Percentiles rank a stretch among this genome's conserved stretches.
Conservation (phyloP, 176 grass and related monocot species). For the Bonia amplexicaulis region DNA sequence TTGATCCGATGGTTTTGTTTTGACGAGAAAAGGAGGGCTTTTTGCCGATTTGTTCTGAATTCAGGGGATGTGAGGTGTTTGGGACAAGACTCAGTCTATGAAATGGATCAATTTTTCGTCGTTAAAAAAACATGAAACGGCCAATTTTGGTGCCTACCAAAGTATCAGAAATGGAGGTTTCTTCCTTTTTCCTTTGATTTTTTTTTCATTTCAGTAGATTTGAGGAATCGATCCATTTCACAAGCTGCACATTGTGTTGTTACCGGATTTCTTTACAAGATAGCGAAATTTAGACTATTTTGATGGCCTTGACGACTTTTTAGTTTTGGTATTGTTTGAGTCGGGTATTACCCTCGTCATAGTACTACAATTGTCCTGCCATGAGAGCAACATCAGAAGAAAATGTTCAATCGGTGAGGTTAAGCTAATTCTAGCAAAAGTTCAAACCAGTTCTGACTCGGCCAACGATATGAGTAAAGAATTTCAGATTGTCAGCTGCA, state of each 20-base stretch:
- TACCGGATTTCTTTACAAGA: too few species aligned
- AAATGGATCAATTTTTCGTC: not conserved
- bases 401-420: not conserved
- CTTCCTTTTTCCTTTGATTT: not conserved
- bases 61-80: not conserved
- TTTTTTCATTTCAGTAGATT: not conserved
- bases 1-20: not conserved
- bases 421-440: not conserved
- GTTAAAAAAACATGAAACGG: not conserved
- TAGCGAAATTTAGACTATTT: not conserved
- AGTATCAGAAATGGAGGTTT: not conserved
- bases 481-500: not conserved
- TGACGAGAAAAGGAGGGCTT: not conserved
- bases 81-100: not conserved
- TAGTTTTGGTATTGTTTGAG: not conserved
- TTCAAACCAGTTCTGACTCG: not conserved
- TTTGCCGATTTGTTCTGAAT: not conserved
- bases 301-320: not conserved
- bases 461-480: not conserved
- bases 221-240: not conserved
- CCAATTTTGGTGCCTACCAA: not conserved
- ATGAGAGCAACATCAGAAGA: not conserved
- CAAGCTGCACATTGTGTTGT: not conserved
- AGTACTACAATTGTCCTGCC: not conserved
- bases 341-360: not conserved